Evolutionary conservation across 2,329 filamentous ascomycete genomes (phyloP).

Genomic region (Diaporthe nobilis): DNA sequence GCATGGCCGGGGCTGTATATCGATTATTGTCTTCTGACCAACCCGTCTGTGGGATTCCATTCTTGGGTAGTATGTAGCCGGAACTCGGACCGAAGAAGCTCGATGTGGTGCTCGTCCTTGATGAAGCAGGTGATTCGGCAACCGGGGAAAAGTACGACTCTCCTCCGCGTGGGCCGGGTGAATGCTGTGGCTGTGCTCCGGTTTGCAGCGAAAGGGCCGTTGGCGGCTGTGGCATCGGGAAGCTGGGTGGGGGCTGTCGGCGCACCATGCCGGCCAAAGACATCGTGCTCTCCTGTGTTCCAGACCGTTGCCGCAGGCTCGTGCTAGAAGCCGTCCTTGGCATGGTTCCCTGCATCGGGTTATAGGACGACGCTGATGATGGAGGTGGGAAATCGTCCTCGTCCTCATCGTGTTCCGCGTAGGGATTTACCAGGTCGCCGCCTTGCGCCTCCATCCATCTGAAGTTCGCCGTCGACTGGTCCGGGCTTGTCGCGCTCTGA

Average conservation of each 20-base stretch:
- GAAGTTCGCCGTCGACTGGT: slow-evolving; percentile 79
- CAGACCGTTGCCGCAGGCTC: slow-evolving; percentile 82
- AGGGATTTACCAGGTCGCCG: slow-evolving; percentile 83
- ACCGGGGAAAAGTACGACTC: slow-evolving; percentile 96
- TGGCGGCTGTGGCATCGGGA: slow-evolving; percentile 72
- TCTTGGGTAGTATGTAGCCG: slow-evolving; percentile 79
- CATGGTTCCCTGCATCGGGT: slow-evolving; percentile 56
- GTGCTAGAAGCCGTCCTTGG: slow-evolving; percentile 80
- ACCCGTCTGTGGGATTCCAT: slow-evolving; percentile 75
- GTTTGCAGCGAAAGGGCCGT: slow-evolving; percentile 79
- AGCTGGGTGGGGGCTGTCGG: slow-evolving; percentile 75
- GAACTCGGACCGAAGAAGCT: slow-evolving; percentile 74
- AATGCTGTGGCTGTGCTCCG: slow-evolving; percentile 60
- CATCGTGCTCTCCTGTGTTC: slow-evolving; percentile 78
- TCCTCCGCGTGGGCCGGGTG: slow-evolving; percentile 73
- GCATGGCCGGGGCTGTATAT: slow-evolving; percentile 90
- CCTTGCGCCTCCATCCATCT: slow-evolving; percentile 81
- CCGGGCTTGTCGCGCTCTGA: slow-evolving; percentile 61
- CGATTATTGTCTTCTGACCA: slow-evolving; percentile 84
- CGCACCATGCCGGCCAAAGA: slow-evolving; percentile 70
- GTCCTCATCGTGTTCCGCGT: slow-evolving; percentile 75
- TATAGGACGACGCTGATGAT: slow-evolving; percentile 34
- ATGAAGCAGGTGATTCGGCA: slow-evolving; percentile 82
- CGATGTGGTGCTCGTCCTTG: slow-evolving; percentile 81
- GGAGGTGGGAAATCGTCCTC: slow-evolving; percentile 64